Evolutionary conservation across 257 asterid genomes (phyloP), one percentile per base, ranked within the genome.

Genomic region (Petunia secreta): DNA sequence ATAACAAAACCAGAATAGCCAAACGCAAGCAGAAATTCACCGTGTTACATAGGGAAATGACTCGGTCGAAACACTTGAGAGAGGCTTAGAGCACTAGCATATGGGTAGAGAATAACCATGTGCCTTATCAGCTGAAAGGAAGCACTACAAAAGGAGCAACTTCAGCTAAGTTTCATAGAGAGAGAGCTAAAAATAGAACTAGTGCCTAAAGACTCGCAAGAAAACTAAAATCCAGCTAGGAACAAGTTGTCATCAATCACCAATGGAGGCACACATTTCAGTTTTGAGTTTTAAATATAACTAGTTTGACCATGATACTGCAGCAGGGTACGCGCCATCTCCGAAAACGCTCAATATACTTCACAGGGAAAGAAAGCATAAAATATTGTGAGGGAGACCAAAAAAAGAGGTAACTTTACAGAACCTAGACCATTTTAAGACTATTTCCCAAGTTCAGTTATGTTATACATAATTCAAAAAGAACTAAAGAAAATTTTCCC

Each of bases 241-340:
- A 43, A 43, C 75, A 34, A 71, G 43, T 34, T 48, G 55, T 25
- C 44, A 48, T 71, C 59, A 71, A 71, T 69, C 77, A 69, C 34
- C 58, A 71, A 25, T 25, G 25, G 25, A 25, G 25, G 25, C 25
- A 25, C 25, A 25, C 25, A 25, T 25, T 25, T 25, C 25, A 25
- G 25, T 25, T 25, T 25, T 25, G 25, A 25, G 25, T 25, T 25
- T 25, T 25, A 25, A 25, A 25, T 25, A 25, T 25, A 25, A 25
- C 25, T 25, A 25, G 25, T 25, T 25, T 25, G 25, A 25, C 25
- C 25, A 25, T 25, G 25, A 25, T 25, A 25, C 25, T 25, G 25
- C 25, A 25, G 25, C 25, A 25, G 25, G 25, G 25, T 25, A 25
- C 25, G 25, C 25, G 25, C 59, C 59, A 11, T 54, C 25, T 54